Evolutionary conservation across 1,139 yeast species (phyloP), one percentile per base, ranked within the genome.

Genomic region (Sugiyamaella paludigena): DNA sequence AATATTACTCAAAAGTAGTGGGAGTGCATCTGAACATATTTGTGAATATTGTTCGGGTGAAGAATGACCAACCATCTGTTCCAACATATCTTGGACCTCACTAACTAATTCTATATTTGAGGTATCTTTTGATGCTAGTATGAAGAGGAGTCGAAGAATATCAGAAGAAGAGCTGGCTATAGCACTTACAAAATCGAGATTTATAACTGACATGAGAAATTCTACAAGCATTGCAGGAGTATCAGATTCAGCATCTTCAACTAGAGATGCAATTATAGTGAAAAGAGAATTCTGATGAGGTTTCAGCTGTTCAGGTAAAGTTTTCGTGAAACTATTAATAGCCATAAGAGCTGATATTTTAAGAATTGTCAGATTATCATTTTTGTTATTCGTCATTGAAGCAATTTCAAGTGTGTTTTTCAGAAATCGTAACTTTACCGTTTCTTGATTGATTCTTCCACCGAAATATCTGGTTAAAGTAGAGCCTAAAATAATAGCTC

Each of bases 181-280:
- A 11, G 74, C 68, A 0, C 58, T 48, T 7, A 58, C 56, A 40
- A 71, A 70, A 52, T 75, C 69, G n/a, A 76, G 67, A 50, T 76
- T 69, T 50, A 85, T 73, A 2, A 83, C 78, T 9, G 76, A 73
- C 1, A 82, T 74, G 28, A 86, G 68, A 0, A 85, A 79, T 62
- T 89, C 96, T n/a, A 87, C 75, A 43, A 89, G 68, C 41, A 85
- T 75, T 0, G 92, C 80, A 28, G 87, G 81, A 0, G 96, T 79
- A 59, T 91, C 98, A 43, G 87, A 96, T 44, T 82, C 87, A 1
- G 95, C 79, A 1, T 80, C 84, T 1, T 75, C 78, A 2, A 78
- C 64, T n/a, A 89, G 65, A 1, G 76, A 64, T 1, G 67, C 58
- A 13, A 81, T 71, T 1, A 75, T 57, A 1, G 58, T 52, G 10